Conservation (phyloP, 768 basidiomycete genomes). For the Glaciozyma martinii region DNA sequence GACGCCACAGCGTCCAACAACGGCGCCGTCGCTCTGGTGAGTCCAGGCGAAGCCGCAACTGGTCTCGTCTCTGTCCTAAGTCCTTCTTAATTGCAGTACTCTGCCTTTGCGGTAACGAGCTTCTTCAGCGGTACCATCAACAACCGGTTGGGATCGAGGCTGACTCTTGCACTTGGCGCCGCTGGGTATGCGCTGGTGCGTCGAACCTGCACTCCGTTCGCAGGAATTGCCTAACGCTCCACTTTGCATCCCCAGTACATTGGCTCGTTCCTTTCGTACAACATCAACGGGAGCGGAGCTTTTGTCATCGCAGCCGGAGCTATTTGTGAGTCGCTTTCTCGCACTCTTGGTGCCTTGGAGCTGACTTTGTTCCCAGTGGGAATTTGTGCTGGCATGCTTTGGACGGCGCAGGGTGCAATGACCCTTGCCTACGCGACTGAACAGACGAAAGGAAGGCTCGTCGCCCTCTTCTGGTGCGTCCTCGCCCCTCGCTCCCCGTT, state of each 20-base stretch:
- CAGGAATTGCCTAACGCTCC: background rate
- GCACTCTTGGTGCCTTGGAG: background rate
- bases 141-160: constrained; percentile 66
- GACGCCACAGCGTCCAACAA: constrained; percentile 60
- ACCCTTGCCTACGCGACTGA: constrained; percentile 72
- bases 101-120: constrained; percentile 53
- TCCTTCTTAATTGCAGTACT: constrained; percentile 56
- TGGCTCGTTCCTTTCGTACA: constrained; percentile 46
- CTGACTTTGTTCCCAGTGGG: constrained; percentile 45
- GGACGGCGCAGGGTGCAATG: constrained; percentile 77
- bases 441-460: constrained; percentile 15
- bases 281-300: constrained; percentile 54
- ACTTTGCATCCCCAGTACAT: constrained; percentile 10
- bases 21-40: constrained; percentile 37
- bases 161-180: constrained; percentile 66
- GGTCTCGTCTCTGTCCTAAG: no score
- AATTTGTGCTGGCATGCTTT: constrained; percentile 60
- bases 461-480: constrained; percentile 15
- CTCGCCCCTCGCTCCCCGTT: constrained; percentile 55
- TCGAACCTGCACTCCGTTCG: constrained; percentile 40
- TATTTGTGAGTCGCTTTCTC: constrained; percentile 1
- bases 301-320: constrained; percentile 59
- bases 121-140: constrained; percentile 67
- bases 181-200: constrained; percentile 65
- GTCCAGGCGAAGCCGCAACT: background rate